A percentile compares a stretch with the other conserved stretches of the same genome.
Evolutionary conservation across 2,329 filamentous ascomycete genomes (phyloP).

Genomic region (Arthrobotrys entomopaga): DNA sequence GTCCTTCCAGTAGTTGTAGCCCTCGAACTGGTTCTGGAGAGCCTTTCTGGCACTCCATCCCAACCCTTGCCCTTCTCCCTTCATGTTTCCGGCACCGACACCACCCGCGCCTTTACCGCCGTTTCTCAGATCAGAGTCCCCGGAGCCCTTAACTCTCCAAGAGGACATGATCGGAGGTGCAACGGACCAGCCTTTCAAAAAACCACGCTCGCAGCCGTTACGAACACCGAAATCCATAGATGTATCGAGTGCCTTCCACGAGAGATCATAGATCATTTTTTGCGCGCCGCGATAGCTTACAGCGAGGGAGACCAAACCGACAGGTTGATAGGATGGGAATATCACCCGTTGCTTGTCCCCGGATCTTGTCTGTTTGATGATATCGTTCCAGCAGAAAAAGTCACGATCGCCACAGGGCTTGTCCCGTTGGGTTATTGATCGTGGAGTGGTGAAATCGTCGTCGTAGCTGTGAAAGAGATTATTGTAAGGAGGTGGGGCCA

Average conservation of each 20-base stretch:
- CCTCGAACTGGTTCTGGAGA: conserved; percentile 21
- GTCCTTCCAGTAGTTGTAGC: conserved; percentile 45
- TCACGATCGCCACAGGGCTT: conserved; percentile 41
- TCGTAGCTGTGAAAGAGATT: conserved; percentile 49
- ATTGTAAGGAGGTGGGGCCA: conserved; percentile 50
- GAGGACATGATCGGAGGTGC: conserved; percentile 51
- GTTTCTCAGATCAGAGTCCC: conserved; percentile 52
- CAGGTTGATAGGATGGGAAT: conserved; percentile 45
- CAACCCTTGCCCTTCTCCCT: conserved; percentile 45
- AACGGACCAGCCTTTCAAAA: conserved; percentile 47
- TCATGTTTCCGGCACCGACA: conserved; percentile 36
- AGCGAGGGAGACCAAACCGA: conserved; percentile 48
- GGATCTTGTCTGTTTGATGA: conserved; percentile 39
- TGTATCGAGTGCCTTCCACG: conserved; percentile 46
- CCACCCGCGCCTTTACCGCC: conserved; percentile 41
- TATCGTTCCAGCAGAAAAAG: conserved; percentile 55
- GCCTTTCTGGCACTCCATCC: conserved; percentile 45
- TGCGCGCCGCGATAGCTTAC: conserved; percentile 42
- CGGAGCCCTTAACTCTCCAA: conserved; percentile 45
- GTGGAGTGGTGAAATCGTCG: conserved; percentile 38
- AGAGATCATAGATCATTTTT: conserved; percentile 51
- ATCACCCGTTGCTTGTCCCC: conserved; percentile 41
- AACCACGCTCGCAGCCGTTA: conserved; percentile 36
- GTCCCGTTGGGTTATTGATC: conserved; percentile 21
- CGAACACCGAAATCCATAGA: conserved; percentile 52